A percentile compares a stretch with the other conserved stretches of the same genome.
Conservation (phyloP, 805 yeast species). For the Candida wancherniae region DNA sequence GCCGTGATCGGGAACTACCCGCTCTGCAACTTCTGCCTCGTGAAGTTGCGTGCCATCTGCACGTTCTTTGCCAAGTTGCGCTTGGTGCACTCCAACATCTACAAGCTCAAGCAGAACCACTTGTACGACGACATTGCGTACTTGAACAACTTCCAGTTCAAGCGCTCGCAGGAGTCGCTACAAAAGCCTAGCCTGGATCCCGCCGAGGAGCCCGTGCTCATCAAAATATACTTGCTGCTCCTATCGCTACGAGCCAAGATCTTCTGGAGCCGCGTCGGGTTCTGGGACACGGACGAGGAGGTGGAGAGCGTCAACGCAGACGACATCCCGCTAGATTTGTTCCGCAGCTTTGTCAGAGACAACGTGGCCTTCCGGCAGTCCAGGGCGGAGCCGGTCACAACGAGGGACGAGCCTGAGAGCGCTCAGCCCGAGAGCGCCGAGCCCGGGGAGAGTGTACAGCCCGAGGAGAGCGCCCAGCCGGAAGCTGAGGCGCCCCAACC, state of each 20-base stretch:
- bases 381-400: no score
- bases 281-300: constrained; percentile 56
- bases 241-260: constrained; percentile 61
- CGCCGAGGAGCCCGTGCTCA: constrained; percentile 31
- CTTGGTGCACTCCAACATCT: constrained; percentile 48
- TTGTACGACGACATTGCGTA: constrained; percentile 24
- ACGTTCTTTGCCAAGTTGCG: constrained; percentile 77
- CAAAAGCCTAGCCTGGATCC: constrained; percentile 5
- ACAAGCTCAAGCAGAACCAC: constrained; percentile 45
- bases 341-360: constrained; percentile 11
- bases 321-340: constrained; percentile 11
- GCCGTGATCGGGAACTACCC: constrained; percentile 48
- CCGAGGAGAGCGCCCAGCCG: background rate
- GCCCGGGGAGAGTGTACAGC: no score
- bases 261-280: constrained; percentile 81
- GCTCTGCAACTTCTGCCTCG: constrained; percentile 76
- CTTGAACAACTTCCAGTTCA: constrained; percentile 25
- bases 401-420: no score
- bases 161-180: constrained; percentile 16
- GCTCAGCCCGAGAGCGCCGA: no score
- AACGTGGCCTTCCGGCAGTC: constrained; percentile 16
- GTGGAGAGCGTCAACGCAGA: constrained; percentile 20
- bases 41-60: constrained; percentile 74
- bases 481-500: background rate
- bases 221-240: constrained; percentile 49